Conservation (phyloP, 1,284 basidiomycete species). For the Trichosporon sp. region DNA sequence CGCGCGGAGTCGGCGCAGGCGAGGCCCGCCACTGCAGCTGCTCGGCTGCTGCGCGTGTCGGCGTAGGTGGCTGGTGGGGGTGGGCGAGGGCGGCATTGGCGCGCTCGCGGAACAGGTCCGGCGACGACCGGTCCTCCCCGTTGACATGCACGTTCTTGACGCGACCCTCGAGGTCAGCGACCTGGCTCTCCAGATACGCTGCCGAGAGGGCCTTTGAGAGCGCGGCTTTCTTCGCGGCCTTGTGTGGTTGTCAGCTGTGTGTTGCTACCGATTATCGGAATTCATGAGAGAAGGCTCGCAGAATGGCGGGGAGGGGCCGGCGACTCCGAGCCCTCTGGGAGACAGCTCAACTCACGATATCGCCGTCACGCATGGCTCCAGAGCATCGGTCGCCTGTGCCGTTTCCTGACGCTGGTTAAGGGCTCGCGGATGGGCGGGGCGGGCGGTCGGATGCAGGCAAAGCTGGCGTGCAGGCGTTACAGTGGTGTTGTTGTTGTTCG, state of each 20-base stretch:
- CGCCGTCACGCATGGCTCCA: constrained; percentile 27
- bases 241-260: constrained; percentile 25
- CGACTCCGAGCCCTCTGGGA: no score
- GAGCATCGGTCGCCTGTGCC: constrained; percentile 12
- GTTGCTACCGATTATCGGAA: no score
- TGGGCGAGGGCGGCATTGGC: not conserved
- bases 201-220: constrained; percentile 54
- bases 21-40: constrained; percentile 9
- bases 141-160: constrained; percentile 37
- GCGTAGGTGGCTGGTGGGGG: not conserved
- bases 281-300: not conserved
- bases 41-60: not conserved
- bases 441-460: not conserved
- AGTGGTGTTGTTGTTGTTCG: constrained; percentile 8
- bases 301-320: no score
- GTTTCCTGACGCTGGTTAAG: not conserved
- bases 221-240: constrained; percentile 48
- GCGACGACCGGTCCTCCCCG: not conserved
- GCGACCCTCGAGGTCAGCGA: constrained; percentile 52
- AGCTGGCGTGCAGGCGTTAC: no score
- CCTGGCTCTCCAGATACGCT: constrained; percentile 55
- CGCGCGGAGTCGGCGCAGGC: not conserved
- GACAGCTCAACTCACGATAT: constrained; percentile 23
- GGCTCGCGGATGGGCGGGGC: not conserved
- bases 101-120: not conserved